A percentile compares a stretch with the other conserved stretches of the same genome.
Conservation (phyloP, 116 monocot genomes). For the Posidonia oceanica region DNA sequence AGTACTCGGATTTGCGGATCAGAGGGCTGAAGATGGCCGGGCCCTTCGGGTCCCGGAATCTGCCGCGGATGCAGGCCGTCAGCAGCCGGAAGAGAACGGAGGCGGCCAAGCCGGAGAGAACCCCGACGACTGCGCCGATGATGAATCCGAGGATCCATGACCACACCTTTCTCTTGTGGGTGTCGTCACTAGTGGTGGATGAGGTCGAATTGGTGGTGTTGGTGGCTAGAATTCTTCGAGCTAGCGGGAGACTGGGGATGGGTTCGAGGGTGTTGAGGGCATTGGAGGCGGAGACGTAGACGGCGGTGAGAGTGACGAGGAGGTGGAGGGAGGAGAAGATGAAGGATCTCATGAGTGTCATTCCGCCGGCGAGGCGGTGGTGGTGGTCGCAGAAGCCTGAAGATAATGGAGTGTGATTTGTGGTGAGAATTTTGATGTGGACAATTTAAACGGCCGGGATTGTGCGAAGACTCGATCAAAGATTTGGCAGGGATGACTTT, state of each 20-base stretch:
- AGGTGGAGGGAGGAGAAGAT: not conserved
- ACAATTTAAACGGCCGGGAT: no score
- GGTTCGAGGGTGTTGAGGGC: not conserved
- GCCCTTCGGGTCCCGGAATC: constrained; percentile 24
- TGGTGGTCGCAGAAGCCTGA: not conserved
- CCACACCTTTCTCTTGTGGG: not conserved
- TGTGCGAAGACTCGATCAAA: no score
- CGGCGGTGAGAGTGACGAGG: not conserved
- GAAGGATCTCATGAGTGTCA: not conserved
- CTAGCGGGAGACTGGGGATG: not conserved
- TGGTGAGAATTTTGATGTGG: no score
- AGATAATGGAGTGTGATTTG: no score
- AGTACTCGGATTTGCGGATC: constrained; percentile 26
- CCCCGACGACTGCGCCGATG: constrained; percentile 31
- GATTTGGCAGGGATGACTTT: no score
- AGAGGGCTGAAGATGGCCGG: constrained; percentile 51
- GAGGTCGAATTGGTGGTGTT: not conserved
- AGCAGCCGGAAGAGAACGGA: constrained; percentile 46
- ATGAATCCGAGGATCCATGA: constrained; percentile 54
- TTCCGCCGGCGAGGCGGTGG: not conserved
- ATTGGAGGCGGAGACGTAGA: not conserved
- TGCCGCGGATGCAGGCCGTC: constrained; percentile 38
- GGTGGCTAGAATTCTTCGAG: constrained; percentile 2
- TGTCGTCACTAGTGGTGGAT: not conserved
- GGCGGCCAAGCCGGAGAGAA: constrained; percentile 25